A percentile compares a stretch with the other conserved stretches of the same genome.
Conservation (phyloP, 192 early-diverging fungal genomes). For the Mortierella claussenii region DNA sequence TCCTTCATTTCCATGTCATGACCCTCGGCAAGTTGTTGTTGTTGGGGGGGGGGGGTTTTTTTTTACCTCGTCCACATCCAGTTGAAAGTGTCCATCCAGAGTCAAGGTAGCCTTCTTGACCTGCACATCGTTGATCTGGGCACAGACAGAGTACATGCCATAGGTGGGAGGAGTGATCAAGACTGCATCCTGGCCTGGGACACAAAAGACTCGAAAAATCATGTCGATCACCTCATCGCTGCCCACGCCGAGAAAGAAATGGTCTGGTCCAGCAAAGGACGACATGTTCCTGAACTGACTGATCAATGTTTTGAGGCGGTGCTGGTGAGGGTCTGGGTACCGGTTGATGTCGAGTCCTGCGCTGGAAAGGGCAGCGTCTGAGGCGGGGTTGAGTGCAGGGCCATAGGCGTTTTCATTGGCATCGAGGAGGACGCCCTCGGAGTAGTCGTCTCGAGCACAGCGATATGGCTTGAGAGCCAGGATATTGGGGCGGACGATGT, state of each 20-base stretch:
- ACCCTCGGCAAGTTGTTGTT: too few relatives aligned
- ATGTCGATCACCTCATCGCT: constrained; percentile 97
- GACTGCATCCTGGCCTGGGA: constrained; percentile 91
- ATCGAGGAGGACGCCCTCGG: constrained; percentile 93
- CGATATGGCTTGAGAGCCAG: constrained; percentile 88
- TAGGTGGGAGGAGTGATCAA: constrained; percentile 98
- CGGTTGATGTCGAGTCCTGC: constrained; percentile 76
- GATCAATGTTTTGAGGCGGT: constrained; percentile 82
- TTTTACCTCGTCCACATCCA: constrained; percentile 71
- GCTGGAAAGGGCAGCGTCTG: constrained; percentile 39
- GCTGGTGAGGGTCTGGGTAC: constrained; percentile 96
- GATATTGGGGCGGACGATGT: constrained; percentile 85
- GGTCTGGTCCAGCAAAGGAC: constrained; percentile 58
- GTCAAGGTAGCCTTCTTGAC: constrained; percentile 88
- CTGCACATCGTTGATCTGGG: constrained; percentile 93
- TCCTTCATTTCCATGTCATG: too few relatives aligned
- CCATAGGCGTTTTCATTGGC: constrained; percentile 99
- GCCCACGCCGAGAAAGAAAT: constrained; percentile 96
- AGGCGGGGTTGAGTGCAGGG: constrained; percentile 45
- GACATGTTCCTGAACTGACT: constrained; percentile 76
- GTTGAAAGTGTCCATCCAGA: constrained; percentile 73
- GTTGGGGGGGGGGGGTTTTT: too few relatives aligned
- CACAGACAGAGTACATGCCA: constrained; percentile 97
- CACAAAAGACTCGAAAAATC: constrained; percentile 87
- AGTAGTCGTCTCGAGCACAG: constrained; percentile 98